These are phyloP conservation scores for Athelia psychrophila DNA, from an alignment of 1,284 basidiomycete genomes.

Conservation along the genomic window DNA sequence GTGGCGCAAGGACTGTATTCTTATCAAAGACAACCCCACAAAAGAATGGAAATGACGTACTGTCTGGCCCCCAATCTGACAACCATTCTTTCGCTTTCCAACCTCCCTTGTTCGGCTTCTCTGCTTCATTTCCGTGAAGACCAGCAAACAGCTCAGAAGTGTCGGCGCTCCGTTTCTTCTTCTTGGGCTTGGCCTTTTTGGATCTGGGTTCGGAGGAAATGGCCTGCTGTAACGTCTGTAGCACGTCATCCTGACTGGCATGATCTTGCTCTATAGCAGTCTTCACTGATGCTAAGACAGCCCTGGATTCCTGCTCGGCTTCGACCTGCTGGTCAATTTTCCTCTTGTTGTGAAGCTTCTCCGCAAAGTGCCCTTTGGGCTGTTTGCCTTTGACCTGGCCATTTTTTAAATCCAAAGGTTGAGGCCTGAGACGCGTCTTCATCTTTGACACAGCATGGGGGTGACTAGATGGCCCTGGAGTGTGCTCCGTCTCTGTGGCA, in stretches of 20 bases:
- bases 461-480: no score
- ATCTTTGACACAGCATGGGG: no score
- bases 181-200: constrained; percentile 4
- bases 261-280: not conserved
- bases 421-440: no score
- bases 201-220: not conserved
- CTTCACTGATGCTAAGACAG: not conserved
- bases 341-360: no score
- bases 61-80: constrained; percentile 27
- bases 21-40: no score
- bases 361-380: no score
- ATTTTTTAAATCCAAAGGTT: no score
- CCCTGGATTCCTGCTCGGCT: not conserved
- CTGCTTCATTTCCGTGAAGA: not conserved
- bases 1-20: no score
- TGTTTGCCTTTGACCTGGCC: no score
- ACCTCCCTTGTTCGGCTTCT: constrained; percentile 2
- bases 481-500: no score
- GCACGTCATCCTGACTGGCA: not conserved
- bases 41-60: constrained; percentile 16
- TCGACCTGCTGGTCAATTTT: not conserved
- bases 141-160: not conserved
- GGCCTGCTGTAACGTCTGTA: not conserved
- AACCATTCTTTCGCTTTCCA: constrained; percentile 18
- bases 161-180: constrained; percentile 1